Percentiles rank a stretch among this genome's conserved stretches.
Conservation (phyloP, 2,329 filamentous ascomycete genomes). For the Ophiosphaerella herpotricha region DNA sequence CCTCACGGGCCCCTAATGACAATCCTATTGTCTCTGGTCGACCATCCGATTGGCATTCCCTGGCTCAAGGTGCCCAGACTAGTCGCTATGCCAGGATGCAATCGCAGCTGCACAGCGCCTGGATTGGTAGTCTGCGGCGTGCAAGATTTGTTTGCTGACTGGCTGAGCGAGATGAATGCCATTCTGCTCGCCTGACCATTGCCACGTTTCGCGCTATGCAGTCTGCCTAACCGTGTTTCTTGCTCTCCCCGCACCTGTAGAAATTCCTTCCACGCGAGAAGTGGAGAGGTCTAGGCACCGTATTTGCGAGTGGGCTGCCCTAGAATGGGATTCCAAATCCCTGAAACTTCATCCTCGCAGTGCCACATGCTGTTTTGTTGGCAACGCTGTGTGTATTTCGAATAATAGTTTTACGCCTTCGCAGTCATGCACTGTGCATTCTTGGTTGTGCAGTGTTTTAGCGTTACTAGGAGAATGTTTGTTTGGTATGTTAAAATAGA, state of each 20-base stretch:
- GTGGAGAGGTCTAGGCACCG: slow-evolving; percentile 9
- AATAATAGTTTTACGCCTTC: too few relatives aligned
- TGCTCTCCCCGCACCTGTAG: slow-evolving; percentile 7
- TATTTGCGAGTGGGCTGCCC: slow-evolving; percentile 16
- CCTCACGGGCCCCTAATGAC: slow-evolving; percentile 25
- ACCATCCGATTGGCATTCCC: slow-evolving; percentile 12
- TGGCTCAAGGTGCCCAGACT: slow-evolving; percentile 8
- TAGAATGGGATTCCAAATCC: slow-evolving; percentile 11
- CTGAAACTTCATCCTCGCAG: slow-evolving; percentile 3
- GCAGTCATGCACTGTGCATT: too few relatives aligned
- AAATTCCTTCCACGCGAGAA: slow-evolving; percentile 14
- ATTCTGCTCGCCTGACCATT: slow-evolving; percentile 15
- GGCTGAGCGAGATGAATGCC: slow-evolving; percentile 21
- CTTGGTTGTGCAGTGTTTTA: too few relatives aligned
- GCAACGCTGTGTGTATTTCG: too few relatives aligned
- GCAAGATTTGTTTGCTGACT: slow-evolving; percentile 18
- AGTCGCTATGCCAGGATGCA: slow-evolving; percentile 13
- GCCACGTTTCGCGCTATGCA: slow-evolving; percentile 21
- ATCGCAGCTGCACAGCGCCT: slow-evolving; percentile 11
- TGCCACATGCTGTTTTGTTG: too few relatives aligned
- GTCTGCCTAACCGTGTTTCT: slow-evolving; percentile 21
- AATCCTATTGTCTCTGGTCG: slow-evolving; percentile 12
- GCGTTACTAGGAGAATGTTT: too few relatives aligned
- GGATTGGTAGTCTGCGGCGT: slow-evolving; percentile 24
- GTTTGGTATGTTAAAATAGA: too few relatives aligned